Base-by-base conservation (phyloP, 2,329 filamentous ascomycete genomes). In the Trichoderma sp. region DNA sequence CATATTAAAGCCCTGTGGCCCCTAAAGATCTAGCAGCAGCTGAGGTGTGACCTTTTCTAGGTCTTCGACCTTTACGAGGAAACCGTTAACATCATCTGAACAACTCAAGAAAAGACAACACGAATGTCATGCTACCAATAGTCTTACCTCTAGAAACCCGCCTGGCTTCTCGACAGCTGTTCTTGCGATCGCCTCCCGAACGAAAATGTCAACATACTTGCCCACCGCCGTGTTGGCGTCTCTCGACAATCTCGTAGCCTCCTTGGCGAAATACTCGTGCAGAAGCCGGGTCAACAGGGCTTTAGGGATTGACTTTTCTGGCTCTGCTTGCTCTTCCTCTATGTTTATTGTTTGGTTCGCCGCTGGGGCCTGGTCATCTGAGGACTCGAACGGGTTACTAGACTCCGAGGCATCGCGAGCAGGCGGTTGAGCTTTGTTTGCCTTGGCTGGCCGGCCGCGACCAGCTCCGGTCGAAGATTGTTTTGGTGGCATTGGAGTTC, bases 151-250 rank as follows among this genome's bases (percentile, higher is more conserved):
- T 45, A 96, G 82, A 81, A 95, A 95, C 4, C 90, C 91, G 75
- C 90, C 88, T 38, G 87, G 87, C 81, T 93, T 92, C 86, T 94
- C 93, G 75, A 91, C 91, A 11, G 92, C 90, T 53, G 94, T 92
- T 81, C 96, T 86, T 18, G 95, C 94, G 82, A 98, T 91, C 1
- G 95, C 94, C 85, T 98, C 96, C 77, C 93, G 89, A 71, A 98
- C 93, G 85, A 98, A 98, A 0, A 96, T 91, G 83, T 98, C 95
- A 84, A 98, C 89, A 82, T 98, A 98, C 85, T 93, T 95, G 16
- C 91, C 93, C 75, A 95, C 89, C 1, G 95, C 90, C 7, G 86
- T 88, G 82, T 95, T 94, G 4, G 95, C 95, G 80, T 95, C 93
- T 79, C 91, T 92, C 8, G 92, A 92, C 78, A 98, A 91, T 78